A percentile compares a stretch with the other conserved stretches of the same genome.
These are phyloP conservation scores for Gonium pectorale DNA, from an alignment of 139 green algal genomes.

Conservation along the genomic window DNA sequence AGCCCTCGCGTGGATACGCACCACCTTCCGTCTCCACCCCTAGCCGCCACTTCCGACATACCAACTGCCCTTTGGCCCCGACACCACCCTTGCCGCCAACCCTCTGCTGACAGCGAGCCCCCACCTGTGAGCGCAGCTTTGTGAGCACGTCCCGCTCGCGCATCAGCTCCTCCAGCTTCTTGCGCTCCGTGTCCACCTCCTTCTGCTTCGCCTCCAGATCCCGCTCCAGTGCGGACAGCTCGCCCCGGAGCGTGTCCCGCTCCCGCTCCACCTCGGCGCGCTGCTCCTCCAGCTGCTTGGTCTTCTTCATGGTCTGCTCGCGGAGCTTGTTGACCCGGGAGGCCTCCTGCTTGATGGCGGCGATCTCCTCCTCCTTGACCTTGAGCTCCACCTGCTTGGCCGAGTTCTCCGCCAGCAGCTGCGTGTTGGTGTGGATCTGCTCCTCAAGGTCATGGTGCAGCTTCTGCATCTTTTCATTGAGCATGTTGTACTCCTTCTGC, in stretches of 20 bases:
- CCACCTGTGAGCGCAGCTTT: conserved; percentile 84
- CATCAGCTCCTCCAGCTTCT: conserved; percentile 88
- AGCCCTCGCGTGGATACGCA: no score
- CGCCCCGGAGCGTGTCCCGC: conserved; percentile 59
- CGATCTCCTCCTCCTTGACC: conserved; percentile 87
- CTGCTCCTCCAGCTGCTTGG: conserved; percentile 63
- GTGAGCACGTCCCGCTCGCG: conserved; percentile 90
- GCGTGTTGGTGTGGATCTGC: conserved; percentile 90
- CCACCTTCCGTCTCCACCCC: no score
- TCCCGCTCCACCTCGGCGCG: conserved; percentile 67
- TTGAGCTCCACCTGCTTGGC: conserved; percentile 89
- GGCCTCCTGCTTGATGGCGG: conserved; percentile 74
- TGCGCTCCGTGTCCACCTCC: conserved; percentile 69
- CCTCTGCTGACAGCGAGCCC: no score
- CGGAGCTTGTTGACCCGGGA: conserved; percentile 75
- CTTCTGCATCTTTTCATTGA: conserved; percentile 89
- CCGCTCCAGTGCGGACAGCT: conserved; percentile 54
- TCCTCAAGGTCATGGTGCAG: conserved; percentile 93
- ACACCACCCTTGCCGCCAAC: no score
- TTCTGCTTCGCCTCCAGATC: conserved; percentile 62
- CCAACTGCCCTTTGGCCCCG: no score
- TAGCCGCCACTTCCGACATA: no score
- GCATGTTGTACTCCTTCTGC: conserved; percentile 89
- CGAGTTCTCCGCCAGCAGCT: conserved; percentile 87
- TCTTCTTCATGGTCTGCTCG: conserved; percentile 69